A percentile compares a stretch with the other conserved stretches of the same genome.
phyloP scores from a whole-genome alignment of 768 basidiomycete genomes.

The Lentinula detonsa region DNA sequence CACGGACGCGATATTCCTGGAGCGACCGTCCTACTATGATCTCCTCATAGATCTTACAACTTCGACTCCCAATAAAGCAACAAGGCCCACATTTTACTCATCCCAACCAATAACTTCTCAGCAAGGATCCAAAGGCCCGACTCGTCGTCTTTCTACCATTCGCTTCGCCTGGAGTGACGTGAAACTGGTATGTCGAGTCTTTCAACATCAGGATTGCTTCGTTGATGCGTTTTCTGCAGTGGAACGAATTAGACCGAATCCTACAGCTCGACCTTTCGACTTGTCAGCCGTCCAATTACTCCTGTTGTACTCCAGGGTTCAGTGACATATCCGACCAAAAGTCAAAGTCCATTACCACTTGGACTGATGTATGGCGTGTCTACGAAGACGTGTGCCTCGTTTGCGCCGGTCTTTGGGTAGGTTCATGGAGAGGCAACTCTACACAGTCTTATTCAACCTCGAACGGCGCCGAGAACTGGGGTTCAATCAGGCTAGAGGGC shows the following conservation, averaged over 20 bases:
- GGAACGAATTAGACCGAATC: slow-evolving; percentile 73
- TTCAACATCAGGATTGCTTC: neutral
- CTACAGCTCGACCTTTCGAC: slow-evolving; percentile 45
- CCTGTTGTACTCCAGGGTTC: slow-evolving; percentile 29
- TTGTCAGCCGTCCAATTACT: slow-evolving; percentile 18
- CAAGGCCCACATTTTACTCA: slow-evolving; percentile 61
- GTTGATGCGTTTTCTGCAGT: slow-evolving; percentile 32
- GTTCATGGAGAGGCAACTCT: slow-evolving; percentile 53
- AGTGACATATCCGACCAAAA: slow-evolving; percentile 20
- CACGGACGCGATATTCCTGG: slow-evolving; percentile 80
- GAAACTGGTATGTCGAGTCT: slow-evolving; percentile 44
- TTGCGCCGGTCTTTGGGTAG: slow-evolving; percentile 80
- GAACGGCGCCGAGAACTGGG: slow-evolving; percentile 47
- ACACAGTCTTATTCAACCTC: slow-evolving; percentile 42
- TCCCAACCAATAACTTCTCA: slow-evolving; percentile 40
- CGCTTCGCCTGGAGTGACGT: slow-evolving; percentile 85
- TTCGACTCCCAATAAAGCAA: slow-evolving; percentile 49
- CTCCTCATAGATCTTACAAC: slow-evolving; percentile 77
- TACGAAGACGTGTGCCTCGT: slow-evolving; percentile 84
- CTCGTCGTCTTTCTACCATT: slow-evolving; percentile 53
- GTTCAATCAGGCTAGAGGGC: slow-evolving; percentile 54
- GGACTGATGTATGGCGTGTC: slow-evolving; percentile 74
- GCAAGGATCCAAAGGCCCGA: slow-evolving; percentile 26
- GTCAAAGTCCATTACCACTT: slow-evolving; percentile 38
- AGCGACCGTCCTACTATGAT: slow-evolving; percentile 76